phyloP scores from a whole-genome alignment of 208 protist species.

The Acanthamoeba triangularis region DNA sequence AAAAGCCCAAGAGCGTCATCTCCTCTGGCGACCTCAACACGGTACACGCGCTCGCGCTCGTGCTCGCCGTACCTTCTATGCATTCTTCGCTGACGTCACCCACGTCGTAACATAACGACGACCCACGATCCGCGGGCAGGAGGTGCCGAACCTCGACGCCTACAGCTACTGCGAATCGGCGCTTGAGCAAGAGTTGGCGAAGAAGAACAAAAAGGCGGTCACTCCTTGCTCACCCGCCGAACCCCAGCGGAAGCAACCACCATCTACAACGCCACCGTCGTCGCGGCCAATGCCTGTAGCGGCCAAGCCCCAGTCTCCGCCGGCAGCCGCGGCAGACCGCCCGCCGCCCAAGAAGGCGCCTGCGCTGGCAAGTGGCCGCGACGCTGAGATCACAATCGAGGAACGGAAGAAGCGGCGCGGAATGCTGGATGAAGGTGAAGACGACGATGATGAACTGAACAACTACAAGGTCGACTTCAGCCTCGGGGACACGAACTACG shows the following conservation, averaged over 20 bases:
- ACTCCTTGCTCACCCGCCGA: too few relatives aligned
- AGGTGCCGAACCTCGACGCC: background rate
- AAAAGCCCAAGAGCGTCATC: background rate
- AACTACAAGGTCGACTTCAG: constrained; percentile 6
- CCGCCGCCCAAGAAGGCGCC: background rate
- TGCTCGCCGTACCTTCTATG: too few relatives aligned
- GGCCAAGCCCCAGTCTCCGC: background rate
- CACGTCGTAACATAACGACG: background rate
- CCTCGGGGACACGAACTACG: constrained; percentile 2
- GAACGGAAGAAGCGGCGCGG: constrained; percentile 9
- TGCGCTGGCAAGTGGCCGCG: background rate
- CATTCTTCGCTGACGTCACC: background rate
- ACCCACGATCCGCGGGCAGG: background rate
- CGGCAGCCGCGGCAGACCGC: background rate
- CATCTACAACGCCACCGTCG: background rate
- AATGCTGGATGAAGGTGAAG: background rate
- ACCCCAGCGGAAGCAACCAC: background rate
- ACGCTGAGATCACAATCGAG: background rate
- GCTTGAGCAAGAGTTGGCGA: background rate
- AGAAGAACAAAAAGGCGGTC: background rate
- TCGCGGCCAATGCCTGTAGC: background rate
- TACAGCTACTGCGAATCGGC: background rate
- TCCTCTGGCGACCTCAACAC: background rate
- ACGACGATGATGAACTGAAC: background rate
- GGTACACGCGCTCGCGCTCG: background rate